A percentile compares a stretch with the other conserved stretches of the same genome.
These are phyloP conservation scores for Coemansia sp. DNA, from an alignment of 192 early-diverging fungal species.

Conservation along the genomic window DNA sequence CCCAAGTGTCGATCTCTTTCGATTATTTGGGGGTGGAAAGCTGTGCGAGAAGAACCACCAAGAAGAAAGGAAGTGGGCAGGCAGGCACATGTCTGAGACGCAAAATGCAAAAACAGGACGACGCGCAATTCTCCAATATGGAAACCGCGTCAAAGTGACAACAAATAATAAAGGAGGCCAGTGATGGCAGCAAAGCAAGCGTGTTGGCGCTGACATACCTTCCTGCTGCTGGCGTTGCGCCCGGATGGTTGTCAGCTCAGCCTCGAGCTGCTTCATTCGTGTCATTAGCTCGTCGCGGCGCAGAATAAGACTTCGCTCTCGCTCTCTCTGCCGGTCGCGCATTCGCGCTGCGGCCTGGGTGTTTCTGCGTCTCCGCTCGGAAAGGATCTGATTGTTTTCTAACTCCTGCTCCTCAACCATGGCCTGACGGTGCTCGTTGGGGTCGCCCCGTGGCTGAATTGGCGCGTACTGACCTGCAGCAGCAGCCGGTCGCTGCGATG, in stretches of 20 bases:
- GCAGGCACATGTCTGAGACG: conserved; percentile 1
- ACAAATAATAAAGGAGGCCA: background rate
- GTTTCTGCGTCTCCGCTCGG: conserved; percentile 35
- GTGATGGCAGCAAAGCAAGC: background rate
- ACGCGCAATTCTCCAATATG: conserved; percentile 3
- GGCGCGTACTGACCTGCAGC: conserved; percentile 18
- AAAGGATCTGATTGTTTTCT: conserved; percentile 23
- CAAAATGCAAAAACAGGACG: background rate
- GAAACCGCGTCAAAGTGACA: conserved; percentile 2
- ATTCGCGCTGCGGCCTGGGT: conserved; percentile 49
- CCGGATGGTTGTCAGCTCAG: conserved; percentile 30
- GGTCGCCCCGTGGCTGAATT: conserved; percentile 48
- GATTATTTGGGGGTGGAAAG: conserved; percentile 7
- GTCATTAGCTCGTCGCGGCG: conserved; percentile 25
- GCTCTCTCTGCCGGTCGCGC: conserved; percentile 48
- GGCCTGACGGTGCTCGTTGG: conserved; percentile 49
- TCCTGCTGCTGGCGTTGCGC: conserved; percentile 35
- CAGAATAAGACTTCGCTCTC: conserved; percentile 31
- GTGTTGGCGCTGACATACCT: conserved; percentile 23
- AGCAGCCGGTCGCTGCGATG: background rate
- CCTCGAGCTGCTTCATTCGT: conserved; percentile 33
- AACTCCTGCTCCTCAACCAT: conserved; percentile 46
- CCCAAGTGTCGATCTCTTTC: conserved; percentile 13
- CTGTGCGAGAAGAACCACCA: background rate
- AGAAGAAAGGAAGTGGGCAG: background rate